Base-by-base conservation (phyloP, 352 stramenopile genomes). In the Pythium rishiriense region DNA sequence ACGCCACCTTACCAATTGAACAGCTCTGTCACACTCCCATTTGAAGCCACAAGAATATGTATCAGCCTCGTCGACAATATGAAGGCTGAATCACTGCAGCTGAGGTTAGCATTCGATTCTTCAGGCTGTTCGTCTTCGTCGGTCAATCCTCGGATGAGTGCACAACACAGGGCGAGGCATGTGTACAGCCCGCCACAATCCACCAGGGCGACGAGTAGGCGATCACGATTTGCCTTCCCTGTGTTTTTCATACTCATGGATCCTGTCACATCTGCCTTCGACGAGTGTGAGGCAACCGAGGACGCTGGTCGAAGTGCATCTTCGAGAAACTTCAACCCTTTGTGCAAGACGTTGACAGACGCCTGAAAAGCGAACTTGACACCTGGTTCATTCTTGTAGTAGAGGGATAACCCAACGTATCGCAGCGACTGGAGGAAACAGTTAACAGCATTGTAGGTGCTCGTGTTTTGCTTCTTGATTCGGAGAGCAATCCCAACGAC, bases 381-480 rank as follows among this genome's bases (percentile, higher is more conserved):
- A 10, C 64, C 52, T 1, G 35, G 31, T 52, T 75, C 64, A 12
- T 70, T 25, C 31, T 64, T 70, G 53, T 74, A 81, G 41, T 82
- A 78, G 26, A 82, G 39, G 2, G 75, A 66, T 12, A 88, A 50
- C 2, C 73, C 60, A 21, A 81, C 67, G 35, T 79, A 85, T 17
- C 79, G 79, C 58, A 87, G 28, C 14, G 75, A 72, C 64, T 89
- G 79, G 19, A 87, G 57, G 24, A 87, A 45, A 41, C 75, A 80
- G 58, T 87, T 88, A 41, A 87, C 49, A 1, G 62, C 43, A 63
- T 84, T 84, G 59, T 73, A 79, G 14, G 81, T 56, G 28, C 58
- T 68, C 33, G 63, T 66, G 49, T 75, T 78, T 28, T 81, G 69
- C n/a, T 63, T 66, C 57, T 73, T 73, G 51, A 77, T 66, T 9